A percentile compares a stretch with the other conserved stretches of the same genome.
Evolutionary conservation across 1,284 basidiomycete genomes (phyloP).

Genomic region (Veloboletus limbatus): DNA sequence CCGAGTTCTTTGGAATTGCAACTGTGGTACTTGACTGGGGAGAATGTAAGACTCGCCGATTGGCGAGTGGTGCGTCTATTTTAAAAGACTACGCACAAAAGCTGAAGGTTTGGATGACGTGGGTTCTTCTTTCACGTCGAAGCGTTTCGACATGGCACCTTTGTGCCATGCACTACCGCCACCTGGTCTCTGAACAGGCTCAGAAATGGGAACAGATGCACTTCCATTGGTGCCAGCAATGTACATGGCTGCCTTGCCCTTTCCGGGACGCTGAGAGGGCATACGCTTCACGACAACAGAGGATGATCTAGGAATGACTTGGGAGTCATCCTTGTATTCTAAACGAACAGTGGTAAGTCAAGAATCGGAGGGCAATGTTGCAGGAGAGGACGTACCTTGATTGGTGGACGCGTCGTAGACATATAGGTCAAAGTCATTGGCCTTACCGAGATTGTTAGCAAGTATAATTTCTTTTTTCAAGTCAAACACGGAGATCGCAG

Average conservation of each 20-base stretch:
- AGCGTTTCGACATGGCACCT: conserved; percentile 83
- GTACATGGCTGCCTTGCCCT: conserved; percentile 89
- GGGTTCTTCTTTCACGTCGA: conserved; percentile 79
- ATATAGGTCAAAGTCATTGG: conserved; percentile 94
- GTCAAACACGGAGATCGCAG: conserved; percentile 98
- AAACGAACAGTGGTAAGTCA: conserved; percentile 8
- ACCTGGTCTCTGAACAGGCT: conserved; percentile 40
- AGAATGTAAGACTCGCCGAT: conserved; percentile 24
- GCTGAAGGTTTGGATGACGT: conserved; percentile 32
- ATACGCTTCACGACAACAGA: conserved; percentile 91
- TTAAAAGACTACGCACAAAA: conserved; percentile 30
- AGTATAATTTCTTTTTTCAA: conserved; percentile 98
- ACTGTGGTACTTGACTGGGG: conserved; percentile 27
- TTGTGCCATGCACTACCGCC: conserved; percentile 51
- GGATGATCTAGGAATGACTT: conserved; percentile 91
- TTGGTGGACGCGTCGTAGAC: conserved; percentile 83
- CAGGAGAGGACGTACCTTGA: conserved; percentile 62
- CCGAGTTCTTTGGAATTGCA: conserved; percentile 37
- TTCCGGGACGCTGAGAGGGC: conserved; percentile 83
- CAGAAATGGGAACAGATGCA: conserved; percentile 44
- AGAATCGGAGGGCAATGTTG: background rate
- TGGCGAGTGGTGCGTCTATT: conserved; percentile 9
- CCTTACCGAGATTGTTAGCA: conserved; percentile 93
- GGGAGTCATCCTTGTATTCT: conserved; percentile 94
- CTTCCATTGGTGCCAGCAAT: conserved; percentile 56